Conservation (phyloP, 179 eudicot species). For the Silene vulgaris region DNA sequence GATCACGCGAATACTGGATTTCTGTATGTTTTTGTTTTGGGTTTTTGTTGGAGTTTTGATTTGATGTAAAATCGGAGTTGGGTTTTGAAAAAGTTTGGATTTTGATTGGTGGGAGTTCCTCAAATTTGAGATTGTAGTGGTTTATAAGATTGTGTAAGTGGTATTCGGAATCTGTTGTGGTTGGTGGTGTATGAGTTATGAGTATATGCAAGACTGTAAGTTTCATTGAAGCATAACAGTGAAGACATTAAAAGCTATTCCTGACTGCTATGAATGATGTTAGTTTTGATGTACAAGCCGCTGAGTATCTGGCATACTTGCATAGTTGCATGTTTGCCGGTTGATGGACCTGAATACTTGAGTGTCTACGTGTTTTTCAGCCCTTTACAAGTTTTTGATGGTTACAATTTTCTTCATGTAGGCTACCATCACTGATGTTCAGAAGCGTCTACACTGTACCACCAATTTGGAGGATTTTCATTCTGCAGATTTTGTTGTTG, state of each 20-base stretch:
- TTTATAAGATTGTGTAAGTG: not conserved
- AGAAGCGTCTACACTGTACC: constrained; percentile 44
- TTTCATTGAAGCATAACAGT: too few species aligned
- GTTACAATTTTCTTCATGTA: constrained; percentile 18
- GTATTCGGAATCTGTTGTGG: not conserved
- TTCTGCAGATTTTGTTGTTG: constrained; percentile 64
- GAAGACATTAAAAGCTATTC: not conserved
- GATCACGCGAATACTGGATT: not conserved
- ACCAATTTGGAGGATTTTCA: constrained; percentile 57
- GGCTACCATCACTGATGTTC: constrained; percentile 46
- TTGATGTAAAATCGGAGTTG: not conserved
- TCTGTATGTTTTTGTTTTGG: not conserved
- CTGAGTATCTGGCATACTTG: too few species aligned
- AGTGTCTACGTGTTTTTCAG: not conserved
- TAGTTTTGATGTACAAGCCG: not conserved
- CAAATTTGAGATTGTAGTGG: not conserved
- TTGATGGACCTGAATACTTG: not conserved
- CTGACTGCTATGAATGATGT: not conserved
- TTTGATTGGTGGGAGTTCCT: not conserved
- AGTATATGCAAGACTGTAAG: too few species aligned
- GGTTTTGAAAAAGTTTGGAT: not conserved
- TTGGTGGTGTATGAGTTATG: too few species aligned
- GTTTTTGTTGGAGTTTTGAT: constrained; percentile 8
- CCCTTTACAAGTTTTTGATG: not conserved
- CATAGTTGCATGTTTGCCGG: not conserved